Evolutionary conservation across 2,329 filamentous ascomycete genomes (phyloP), one percentile per base, ranked within the genome.

Genomic region (Simplicillium aogashimaense): DNA sequence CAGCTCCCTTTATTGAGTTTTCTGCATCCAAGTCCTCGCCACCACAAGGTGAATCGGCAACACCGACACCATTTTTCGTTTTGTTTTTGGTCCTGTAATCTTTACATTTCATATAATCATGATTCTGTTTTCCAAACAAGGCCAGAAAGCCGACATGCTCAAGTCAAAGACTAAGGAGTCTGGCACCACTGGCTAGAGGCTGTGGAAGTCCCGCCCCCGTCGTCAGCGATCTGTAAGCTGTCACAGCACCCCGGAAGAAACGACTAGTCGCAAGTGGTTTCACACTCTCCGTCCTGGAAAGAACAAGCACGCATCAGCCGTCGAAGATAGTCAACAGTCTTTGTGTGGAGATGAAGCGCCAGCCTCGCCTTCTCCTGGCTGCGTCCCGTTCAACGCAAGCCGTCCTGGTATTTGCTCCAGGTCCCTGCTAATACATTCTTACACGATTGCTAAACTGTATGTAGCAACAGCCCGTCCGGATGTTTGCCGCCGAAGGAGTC

Each of bases 171-270:
- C 35, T n/a, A 38, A 40, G 28, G 37, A 41, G 43, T 43, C 41
- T 37, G 40, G 43, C 41, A 47, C 28, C 47, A 54, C 20, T 5
- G 20, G 52, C 49, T 54, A 51, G 52, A 44, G 44, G 47, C 50
- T 54, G 46, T 54, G 52, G 52, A 51, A 47, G 39, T 47, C 45
- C 41, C 48, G 45, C 38, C 41, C 44, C 30, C 48, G 45, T 35
- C 43, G 33, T 18, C 37, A 32, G 36, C 44, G 37, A 28, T 40
- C 29, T 33, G 35, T 3, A 40, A 41, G 32, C 20, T 44, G 42
- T 38, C 40, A 35, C 37, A 36, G 38, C 7, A 41, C 20, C 35
- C 16, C 17, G 8, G 16, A 37, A 20, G 20, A 20, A 6, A 42
- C 43, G 37, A 10, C 15, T 12, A 35, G 17, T 9, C 32, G 32